Conservation (phyloP, 1,139 yeast genomes). For the Kodamaea sp. region DNA sequence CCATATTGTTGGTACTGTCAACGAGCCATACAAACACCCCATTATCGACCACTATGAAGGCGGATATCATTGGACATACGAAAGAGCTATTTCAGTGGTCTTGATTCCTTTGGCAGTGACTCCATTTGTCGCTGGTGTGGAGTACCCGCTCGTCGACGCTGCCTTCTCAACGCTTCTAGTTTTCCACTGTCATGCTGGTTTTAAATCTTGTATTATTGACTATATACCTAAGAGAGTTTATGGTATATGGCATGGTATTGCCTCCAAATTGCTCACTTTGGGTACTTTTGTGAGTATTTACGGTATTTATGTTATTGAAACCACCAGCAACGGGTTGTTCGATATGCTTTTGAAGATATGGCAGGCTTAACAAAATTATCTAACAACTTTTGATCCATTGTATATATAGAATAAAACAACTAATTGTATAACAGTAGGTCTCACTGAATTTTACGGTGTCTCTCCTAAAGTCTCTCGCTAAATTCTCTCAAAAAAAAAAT, state of each 20-base stretch:
- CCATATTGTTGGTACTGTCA: slow-evolving; percentile 66
- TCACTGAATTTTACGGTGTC: neutral
- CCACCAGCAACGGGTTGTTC: slow-evolving; percentile 57
- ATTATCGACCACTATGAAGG: slow-evolving; percentile 64
- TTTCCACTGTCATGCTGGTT: slow-evolving; percentile 76
- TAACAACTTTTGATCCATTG: neutral
- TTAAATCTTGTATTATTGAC: slow-evolving; percentile 83
- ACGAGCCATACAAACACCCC: slow-evolving; percentile 74
- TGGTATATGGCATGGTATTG: slow-evolving; percentile 64
- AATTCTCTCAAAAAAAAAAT: neutral
- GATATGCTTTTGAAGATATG: slow-evolving; percentile 45
- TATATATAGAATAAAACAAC: neutral
- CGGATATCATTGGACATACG: slow-evolving; percentile 86
- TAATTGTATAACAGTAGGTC: neutral
- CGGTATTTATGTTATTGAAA: slow-evolving; percentile 81
- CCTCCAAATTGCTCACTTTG: slow-evolving; percentile 59
- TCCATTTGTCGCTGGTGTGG: slow-evolving; percentile 68
- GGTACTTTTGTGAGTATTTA: slow-evolving; percentile 74
- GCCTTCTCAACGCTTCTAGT: slow-evolving; percentile 58
- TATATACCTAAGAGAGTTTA: slow-evolving; percentile 84
- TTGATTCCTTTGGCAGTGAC: slow-evolving; percentile 71
- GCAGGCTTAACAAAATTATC: slow-evolving; percentile 21
- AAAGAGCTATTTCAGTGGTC: slow-evolving; percentile 61
- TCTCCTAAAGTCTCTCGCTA: too few relatives aligned
- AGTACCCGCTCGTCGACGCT: slow-evolving; percentile 70